Evolutionary conservation across 768 basidiomycete genomes (phyloP).

Genomic region (Antrodiella citrinella): DNA sequence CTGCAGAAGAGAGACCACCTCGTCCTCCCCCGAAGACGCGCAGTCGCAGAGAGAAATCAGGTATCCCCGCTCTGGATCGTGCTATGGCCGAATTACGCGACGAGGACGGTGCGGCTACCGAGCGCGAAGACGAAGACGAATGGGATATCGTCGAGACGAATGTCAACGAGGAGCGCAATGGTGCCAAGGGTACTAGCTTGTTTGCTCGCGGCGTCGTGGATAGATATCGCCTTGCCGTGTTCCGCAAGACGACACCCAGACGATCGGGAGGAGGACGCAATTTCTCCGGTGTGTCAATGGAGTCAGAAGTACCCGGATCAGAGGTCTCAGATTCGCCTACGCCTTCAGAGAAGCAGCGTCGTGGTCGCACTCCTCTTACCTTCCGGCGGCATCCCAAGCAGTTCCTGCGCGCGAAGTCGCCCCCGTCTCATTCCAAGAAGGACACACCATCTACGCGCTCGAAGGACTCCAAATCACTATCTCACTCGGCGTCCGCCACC

Average conservation of each 20-base stretch:
- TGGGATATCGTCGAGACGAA: conserved; percentile 83
- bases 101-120: conserved; percentile 33
- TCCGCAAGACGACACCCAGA: conserved; percentile 71
- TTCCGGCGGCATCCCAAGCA: conserved; percentile 68
- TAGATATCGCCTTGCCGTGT: conserved; percentile 76
- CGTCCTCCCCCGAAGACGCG: conserved; percentile 21
- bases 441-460: conserved; percentile 31
- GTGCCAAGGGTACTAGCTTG: conserved; percentile 68
- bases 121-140: conserved; percentile 62
- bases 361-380: conserved; percentile 61
- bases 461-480: conserved; percentile 28
- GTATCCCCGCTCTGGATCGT: conserved; percentile 71
- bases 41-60: conserved; percentile 71
- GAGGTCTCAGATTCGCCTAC: conserved; percentile 37
- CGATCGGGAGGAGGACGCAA: conserved; percentile 33
- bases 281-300: conserved; percentile 53
- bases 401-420: conserved; percentile 69
- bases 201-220: conserved; percentile 92
- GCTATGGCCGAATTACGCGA: conserved; percentile 50
- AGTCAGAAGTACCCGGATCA: conserved; percentile 34
- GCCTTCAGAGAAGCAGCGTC: conserved; percentile 46
- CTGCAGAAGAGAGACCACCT: conserved; percentile 11
- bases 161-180: conserved; percentile 72
- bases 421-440: conserved; percentile 35
- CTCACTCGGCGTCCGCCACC: conserved; percentile 39